Evolutionary conservation across 2,329 filamentous ascomycete species (phyloP).

Genomic region (Beauveria pseudobassiana): DNA sequence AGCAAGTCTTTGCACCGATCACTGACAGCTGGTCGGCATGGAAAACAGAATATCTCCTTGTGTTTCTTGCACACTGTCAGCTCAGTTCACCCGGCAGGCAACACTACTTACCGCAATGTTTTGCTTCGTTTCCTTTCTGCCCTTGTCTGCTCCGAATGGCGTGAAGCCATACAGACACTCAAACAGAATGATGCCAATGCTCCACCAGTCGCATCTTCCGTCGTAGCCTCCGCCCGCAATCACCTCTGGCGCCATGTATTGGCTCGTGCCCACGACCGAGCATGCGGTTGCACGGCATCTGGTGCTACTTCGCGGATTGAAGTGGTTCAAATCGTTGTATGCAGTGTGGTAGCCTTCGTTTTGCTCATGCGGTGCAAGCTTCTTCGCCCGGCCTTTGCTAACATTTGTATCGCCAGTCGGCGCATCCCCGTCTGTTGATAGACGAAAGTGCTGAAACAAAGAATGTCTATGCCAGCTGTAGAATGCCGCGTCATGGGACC

Average conservation of each 20-base stretch:
- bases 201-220: slow-evolving; percentile 95
- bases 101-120: slow-evolving; percentile 63
- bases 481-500: slow-evolving; percentile 84
- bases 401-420: slow-evolving; percentile 53
- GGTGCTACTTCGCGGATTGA: slow-evolving; percentile 49
- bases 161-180: slow-evolving; percentile 92
- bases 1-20: slow-evolving; percentile 72
- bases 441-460: slow-evolving; percentile 66
- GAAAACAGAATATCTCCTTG: slow-evolving; percentile 62
- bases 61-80: slow-evolving; percentile 58
- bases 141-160: slow-evolving; percentile 76
- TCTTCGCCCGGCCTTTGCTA: slow-evolving; percentile 26
- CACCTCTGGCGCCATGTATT: slow-evolving; percentile 97
- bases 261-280: slow-evolving; percentile 89
- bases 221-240: slow-evolving; percentile 78
- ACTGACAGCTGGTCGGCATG: slow-evolving; percentile 57
- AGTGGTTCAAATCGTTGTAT: slow-evolving; percentile 25
- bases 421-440: slow-evolving; percentile 66
- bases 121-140: slow-evolving; percentile 71
- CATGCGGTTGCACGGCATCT: slow-evolving; percentile 67
- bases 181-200: slow-evolving; percentile 86
- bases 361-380: slow-evolving; percentile 23
- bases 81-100: background rate
- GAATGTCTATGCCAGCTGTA: slow-evolving; percentile 77
- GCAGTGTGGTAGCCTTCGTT: slow-evolving; percentile 22